These are phyloP conservation scores for Xerocomellus chrysenteron DNA, from an alignment of 768 basidiomycete species.

Conservation along the genomic window DNA sequence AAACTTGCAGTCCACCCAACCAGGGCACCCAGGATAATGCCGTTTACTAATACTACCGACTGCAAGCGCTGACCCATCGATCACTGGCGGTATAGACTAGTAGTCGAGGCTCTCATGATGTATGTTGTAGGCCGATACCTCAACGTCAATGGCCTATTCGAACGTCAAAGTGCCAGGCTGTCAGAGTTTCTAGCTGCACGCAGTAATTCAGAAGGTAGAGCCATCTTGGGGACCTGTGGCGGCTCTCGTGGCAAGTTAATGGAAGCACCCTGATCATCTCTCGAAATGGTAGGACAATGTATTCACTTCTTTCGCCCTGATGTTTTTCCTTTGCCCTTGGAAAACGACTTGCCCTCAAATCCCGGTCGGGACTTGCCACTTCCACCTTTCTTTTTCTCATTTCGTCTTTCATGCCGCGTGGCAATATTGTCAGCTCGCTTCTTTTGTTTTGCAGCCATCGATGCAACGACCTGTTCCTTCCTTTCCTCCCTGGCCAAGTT, in stretches of 20 bases:
- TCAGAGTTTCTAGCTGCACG: background rate
- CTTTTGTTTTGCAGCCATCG: slow-evolving; percentile 85
- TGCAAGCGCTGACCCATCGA: no score
- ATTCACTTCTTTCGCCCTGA: slow-evolving; percentile 23
- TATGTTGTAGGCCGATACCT: background rate
- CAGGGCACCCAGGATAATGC: no score
- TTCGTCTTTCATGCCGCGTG: slow-evolving; percentile 73
- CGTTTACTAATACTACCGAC: background rate
- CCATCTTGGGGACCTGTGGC: background rate
- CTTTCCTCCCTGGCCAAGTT: slow-evolving; percentile 70
- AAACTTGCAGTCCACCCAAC: background rate
- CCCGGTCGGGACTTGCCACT: slow-evolving; percentile 74
- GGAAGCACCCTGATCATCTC: background rate
- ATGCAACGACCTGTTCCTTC: slow-evolving; percentile 70
- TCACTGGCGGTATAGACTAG: no score
- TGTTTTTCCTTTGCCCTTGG: slow-evolving; percentile 45
- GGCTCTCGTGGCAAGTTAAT: background rate
- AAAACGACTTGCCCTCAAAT: slow-evolving; percentile 83
- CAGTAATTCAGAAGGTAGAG: background rate
- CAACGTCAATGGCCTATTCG: background rate
- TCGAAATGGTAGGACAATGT: background rate
- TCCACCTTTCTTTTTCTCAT: slow-evolving; percentile 53
- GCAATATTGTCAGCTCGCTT: slow-evolving; percentile 92
- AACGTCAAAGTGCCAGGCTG: background rate
- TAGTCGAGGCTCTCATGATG: background rate